A percentile compares a stretch with the other conserved stretches of the same genome.
phyloP scores from a whole-genome alignment of 1,284 basidiomycete species.

The Sanghuangporus sanghuang region DNA sequence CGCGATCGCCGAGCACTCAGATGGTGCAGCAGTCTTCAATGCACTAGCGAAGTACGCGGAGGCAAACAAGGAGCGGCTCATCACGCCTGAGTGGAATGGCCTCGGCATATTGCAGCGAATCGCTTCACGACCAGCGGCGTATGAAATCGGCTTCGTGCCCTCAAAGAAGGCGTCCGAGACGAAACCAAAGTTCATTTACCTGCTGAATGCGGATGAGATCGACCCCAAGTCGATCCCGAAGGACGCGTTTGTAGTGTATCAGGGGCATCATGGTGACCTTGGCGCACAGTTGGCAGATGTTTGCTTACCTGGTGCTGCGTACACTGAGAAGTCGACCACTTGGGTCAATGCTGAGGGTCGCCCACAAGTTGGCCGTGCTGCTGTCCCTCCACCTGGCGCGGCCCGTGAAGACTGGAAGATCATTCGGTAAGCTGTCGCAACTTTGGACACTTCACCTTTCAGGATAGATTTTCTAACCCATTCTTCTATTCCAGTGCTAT shows the following conservation, averaged over 20 bases:
- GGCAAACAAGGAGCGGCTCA: conserved; percentile 67
- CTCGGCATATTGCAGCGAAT: conserved; percentile 88
- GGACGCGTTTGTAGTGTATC: conserved; percentile 97
- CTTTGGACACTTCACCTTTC: neutral
- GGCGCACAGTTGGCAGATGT: conserved; percentile 97
- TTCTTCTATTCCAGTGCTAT: conserved; percentile 59
- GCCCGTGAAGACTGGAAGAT: conserved; percentile 99
- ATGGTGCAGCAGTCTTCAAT: conserved; percentile 79
- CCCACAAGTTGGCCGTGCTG: conserved; percentile 85
- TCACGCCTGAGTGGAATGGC: conserved; percentile 94
- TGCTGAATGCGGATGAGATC: conserved; percentile 95
- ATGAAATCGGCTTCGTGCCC: conserved; percentile 91
- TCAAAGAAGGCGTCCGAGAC: conserved; percentile 70
- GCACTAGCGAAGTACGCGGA: conserved; percentile 80
- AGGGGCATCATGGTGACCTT: conserved; percentile 97
- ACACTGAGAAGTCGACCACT: conserved; percentile 93
- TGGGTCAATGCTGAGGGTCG: conserved; percentile 99
- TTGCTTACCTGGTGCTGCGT: conserved; percentile 88
- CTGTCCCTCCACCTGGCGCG: conserved; percentile 93
- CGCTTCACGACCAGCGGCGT: conserved; percentile 92
- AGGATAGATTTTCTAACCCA: neutral
- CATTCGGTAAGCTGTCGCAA: conserved; percentile 60
- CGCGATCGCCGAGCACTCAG: conserved; percentile 81
- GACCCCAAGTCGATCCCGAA: conserved; percentile 88
- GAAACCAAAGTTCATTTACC: conserved; percentile 94